Conservation (phyloP, 257 asterid genomes). For the Sherardia arvensis region DNA sequence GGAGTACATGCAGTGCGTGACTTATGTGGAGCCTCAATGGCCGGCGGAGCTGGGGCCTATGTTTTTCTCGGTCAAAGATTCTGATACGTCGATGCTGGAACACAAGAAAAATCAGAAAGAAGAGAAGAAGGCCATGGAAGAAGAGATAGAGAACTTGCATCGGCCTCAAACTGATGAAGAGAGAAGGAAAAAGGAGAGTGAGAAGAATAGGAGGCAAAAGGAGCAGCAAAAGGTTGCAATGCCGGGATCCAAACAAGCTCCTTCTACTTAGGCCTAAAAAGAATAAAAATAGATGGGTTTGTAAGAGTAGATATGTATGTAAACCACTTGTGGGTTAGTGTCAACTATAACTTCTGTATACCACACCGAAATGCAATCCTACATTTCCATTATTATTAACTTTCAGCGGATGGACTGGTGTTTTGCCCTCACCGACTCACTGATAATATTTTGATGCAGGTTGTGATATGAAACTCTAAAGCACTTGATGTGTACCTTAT, state of each 20-base stretch:
- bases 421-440: no score
- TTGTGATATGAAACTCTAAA: no score
- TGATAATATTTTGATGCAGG: no score
- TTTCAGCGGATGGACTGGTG: no score
- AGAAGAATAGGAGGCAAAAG: slow-evolving; percentile 52
- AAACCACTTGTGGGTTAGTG: no score
- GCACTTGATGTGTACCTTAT: no score
- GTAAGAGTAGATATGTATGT: slow-evolving; percentile 22
- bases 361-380: no score
- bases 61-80: slow-evolving; percentile 92
- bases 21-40: slow-evolving; percentile 93
- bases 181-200: slow-evolving; percentile 41
- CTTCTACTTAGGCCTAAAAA: slow-evolving; percentile 65
- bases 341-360: no score
- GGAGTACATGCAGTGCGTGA: slow-evolving; percentile 92
- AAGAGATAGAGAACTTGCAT: slow-evolving; percentile 88
- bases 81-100: slow-evolving; percentile 74
- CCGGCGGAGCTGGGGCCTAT: slow-evolving; percentile 92
- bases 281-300: slow-evolving; percentile 53
- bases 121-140: slow-evolving; percentile 91
- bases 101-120: slow-evolving; percentile 84
- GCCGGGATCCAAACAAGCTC: slow-evolving; percentile 77
- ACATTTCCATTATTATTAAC: no score
- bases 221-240: slow-evolving; percentile 58
- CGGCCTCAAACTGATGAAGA: slow-evolving; percentile 43